Evolutionary conservation across 177 flowering plant genomes (phyloP).

Genomic region (Vitis hybrid): DNA sequence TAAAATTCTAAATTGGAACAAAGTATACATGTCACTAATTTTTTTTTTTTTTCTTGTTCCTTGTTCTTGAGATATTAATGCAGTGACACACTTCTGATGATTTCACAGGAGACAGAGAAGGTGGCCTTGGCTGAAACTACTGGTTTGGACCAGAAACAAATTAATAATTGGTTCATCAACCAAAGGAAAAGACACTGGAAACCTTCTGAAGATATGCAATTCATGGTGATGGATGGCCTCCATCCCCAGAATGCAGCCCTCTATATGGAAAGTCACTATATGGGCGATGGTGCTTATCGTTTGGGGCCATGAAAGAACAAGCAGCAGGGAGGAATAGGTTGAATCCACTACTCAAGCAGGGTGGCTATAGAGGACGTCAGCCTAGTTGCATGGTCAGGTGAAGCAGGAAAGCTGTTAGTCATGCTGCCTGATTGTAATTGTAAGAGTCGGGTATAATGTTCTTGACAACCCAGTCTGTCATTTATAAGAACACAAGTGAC

Average conservation of each 20-base stretch:
- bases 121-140: constrained; percentile 94
- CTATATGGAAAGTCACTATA: constrained; percentile 85
- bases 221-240: constrained; percentile 93
- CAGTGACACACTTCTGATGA: not conserved
- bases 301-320: constrained; percentile 50
- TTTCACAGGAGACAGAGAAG: constrained; percentile 85
- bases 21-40: too few relatives aligned
- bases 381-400: not conserved
- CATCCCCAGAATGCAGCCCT: constrained; percentile 79
- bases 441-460: constrained; percentile 2
- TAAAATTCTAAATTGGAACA: too few relatives aligned
- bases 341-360: too few relatives aligned
- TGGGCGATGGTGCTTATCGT: constrained; percentile 77
- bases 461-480: not conserved
- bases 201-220: constrained; percentile 95
- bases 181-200: constrained; percentile 97
- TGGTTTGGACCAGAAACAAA: constrained; percentile 93
- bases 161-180: constrained; percentile 95
- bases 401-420: not conserved
- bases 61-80: not conserved
- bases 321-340: too few relatives aligned
- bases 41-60: too few relatives aligned
- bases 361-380: not conserved
- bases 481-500: too few relatives aligned
- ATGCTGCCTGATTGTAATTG: not conserved